Evolutionary conservation across 495 filamentous ascomycete genomes (phyloP), one percentile per base, ranked within the genome.

Genomic region (Talaromyces liani): DNA sequence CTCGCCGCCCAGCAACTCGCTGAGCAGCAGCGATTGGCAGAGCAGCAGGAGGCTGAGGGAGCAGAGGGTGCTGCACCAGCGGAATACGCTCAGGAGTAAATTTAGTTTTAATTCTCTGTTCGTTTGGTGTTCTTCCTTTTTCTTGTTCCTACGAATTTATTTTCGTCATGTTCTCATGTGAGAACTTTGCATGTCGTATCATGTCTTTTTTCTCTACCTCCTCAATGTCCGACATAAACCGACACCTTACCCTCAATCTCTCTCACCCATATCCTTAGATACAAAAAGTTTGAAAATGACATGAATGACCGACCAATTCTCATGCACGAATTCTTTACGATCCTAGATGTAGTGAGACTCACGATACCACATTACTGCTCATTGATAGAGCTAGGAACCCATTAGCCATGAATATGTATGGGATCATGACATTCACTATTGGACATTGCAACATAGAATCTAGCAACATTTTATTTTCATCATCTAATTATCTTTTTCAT

Each of bases 1-100:
- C 78, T 92, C 47, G 89, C 91, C 71, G 90, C 90, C 63, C 89
- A 94, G 82, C 89, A 91, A 73, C 82, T 85, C 61, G 89, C 91
- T 61, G 91, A 95, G 81, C 82, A 86, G 80, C 83, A 85, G 76
- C 80, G 85, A 71, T 73, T 80, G 63, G 77, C 82, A 57, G 85
- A 88, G 71, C 84, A 88, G 78, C 79, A 83, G 74, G 80, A 83
- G 61, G 75, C 76, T 12, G 76, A 77, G 66, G 73, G 70, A 36
- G 70, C 74, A 69, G 77, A 81, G 67, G 76, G 76, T 77, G 69
- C 33, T 47, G 53, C 53, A 56, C 60, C 41, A 29, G 66, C 56
- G 25, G 71, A 70, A 59, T 62, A 62, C 66, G 69, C 75, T 34
- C 77, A 80, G 76, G 78, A 80, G 75, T 80, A 77, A 79, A 72